Evolutionary conservation across 106 monocot genomes (phyloP).

Genomic region (Chionographis japonica): DNA sequence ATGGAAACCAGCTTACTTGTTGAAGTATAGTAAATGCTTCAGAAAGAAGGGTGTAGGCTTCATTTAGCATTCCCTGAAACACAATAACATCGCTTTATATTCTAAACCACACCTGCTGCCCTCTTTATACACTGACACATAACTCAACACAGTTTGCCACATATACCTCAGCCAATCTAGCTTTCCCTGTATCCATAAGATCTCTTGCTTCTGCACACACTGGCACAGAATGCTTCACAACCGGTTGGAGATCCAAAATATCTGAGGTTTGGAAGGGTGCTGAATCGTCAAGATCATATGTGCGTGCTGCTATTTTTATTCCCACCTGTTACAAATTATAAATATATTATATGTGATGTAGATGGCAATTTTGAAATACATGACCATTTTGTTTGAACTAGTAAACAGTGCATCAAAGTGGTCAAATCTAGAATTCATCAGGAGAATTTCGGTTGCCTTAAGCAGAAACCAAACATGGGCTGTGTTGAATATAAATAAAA

Average conservation of each 20-base stretch:
- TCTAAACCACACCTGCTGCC: not conserved
- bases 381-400: too few relatives aligned
- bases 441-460: too few relatives aligned
- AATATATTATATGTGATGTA: not conserved
- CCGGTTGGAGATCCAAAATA: conserved; percentile 84
- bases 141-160: not conserved
- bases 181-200: conserved; percentile 87
- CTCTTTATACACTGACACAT: not conserved
- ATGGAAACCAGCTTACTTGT: conserved; percentile 47
- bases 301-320: conserved; percentile 72
- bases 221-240: conserved; percentile 94
- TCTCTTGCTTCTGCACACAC: conserved; percentile 72
- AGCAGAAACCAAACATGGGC: too few relatives aligned
- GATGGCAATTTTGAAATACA: too few relatives aligned
- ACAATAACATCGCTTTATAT: conserved; percentile 3
- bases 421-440: too few relatives aligned
- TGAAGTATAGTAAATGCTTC: conserved; percentile 96
- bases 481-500: too few relatives aligned
- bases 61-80: conserved; percentile 78
- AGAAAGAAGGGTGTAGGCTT: conserved; percentile 87
- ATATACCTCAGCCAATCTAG: conserved; percentile 72
- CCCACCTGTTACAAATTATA: conserved; percentile 53
- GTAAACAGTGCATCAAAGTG: too few relatives aligned
- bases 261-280: conserved; percentile 74
- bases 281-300: conserved; percentile 67